phyloP scores from a whole-genome alignment of 768 basidiomycete species.

The Ramaria sp. region DNA sequence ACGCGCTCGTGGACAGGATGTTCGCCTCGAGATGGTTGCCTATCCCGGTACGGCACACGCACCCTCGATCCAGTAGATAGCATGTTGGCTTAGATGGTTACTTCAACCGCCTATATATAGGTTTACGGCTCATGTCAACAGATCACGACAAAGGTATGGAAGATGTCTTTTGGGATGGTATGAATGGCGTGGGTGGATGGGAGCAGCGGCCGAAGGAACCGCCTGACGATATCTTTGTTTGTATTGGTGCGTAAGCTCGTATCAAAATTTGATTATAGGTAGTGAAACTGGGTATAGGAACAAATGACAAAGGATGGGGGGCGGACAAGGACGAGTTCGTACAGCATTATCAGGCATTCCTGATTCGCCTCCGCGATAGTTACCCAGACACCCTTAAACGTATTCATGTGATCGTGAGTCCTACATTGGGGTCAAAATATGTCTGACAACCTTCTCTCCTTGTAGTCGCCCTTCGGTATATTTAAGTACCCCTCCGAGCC shows the following conservation, averaged over 20 bases:
- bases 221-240: slow-evolving; percentile 3
- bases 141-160: background rate
- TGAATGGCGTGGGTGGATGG: background rate
- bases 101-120: background rate
- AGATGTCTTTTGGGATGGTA: slow-evolving; percentile 6
- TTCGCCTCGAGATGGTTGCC: slow-evolving; percentile 5
- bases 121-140: background rate
- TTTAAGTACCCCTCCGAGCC: background rate
- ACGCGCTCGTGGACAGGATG: background rate
- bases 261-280: background rate
- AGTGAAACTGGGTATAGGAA: background rate
- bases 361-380: slow-evolving; percentile 1
- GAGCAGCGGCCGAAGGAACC: background rate
- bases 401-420: slow-evolving; percentile 4
- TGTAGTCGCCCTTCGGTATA: slow-evolving; percentile 3
- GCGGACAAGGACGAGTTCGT: slow-evolving; percentile 1
- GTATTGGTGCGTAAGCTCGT: background rate
- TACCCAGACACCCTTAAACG: background rate
- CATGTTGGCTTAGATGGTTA: background rate
- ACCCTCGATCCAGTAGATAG: too few relatives aligned
- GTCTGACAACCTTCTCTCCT: background rate
- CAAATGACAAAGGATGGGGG: background rate
- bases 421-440: background rate
- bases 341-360: slow-evolving; percentile 1
- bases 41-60: background rate